phyloP scores from a whole-genome alignment of 345 rosid species.

The Brassica carinata region DNA sequence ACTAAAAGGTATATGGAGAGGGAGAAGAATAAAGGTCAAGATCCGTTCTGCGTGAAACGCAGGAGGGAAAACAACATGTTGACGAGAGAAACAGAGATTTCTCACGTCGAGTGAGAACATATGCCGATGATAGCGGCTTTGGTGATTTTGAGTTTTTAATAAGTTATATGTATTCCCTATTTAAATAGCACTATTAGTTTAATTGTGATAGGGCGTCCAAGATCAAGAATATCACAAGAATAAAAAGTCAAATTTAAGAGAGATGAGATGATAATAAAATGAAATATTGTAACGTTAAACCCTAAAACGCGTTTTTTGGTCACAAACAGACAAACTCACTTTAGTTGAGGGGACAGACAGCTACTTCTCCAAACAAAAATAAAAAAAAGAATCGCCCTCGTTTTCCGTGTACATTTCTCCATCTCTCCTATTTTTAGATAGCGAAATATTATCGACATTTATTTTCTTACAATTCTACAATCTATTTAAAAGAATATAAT shows the following conservation, averaged over 20 bases:
- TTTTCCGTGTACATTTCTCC: conserved; percentile 66
- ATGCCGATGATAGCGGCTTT: conserved; percentile 62
- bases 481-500: neutral
- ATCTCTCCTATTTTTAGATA: conserved; percentile 13
- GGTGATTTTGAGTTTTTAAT: neutral
- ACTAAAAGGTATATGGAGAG: neutral
- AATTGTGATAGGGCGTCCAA: neutral
- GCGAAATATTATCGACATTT: conserved; percentile 14
- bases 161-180: neutral
- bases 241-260: conserved; percentile 54
- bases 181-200: neutral
- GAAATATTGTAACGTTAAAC: conserved; percentile 31
- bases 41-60: conserved; percentile 7
- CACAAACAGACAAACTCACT: conserved; percentile 48
- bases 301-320: conserved; percentile 50
- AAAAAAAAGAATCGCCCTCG: conserved; percentile 45
- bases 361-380: conserved; percentile 11
- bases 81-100: conserved; percentile 34
- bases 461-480: neutral
- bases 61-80: conserved; percentile 40
- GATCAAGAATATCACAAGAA: neutral
- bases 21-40: conserved; percentile 5
- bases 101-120: conserved; percentile 39
- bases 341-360: conserved; percentile 48
- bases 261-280: conserved; percentile 19